These are phyloP conservation scores for Basidiobolus meristosporus DNA, from an alignment of 371 early-diverging fungal genomes.

Conservation along the genomic window DNA sequence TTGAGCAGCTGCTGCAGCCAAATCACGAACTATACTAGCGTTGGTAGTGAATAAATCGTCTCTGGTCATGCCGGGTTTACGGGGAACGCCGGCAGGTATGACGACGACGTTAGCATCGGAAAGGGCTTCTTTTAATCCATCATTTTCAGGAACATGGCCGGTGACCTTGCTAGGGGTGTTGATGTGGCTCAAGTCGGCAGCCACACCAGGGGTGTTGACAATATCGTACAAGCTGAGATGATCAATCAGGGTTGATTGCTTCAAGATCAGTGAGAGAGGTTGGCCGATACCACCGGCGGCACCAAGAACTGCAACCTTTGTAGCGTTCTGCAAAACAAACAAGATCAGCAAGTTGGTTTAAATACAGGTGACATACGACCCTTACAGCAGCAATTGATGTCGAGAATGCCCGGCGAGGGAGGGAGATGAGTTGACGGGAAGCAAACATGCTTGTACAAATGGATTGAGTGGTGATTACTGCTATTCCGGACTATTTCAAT, in stretches of 20 bases:
- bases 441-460: too few species aligned
- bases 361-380: background rate
- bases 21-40: constrained; percentile 65
- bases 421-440: too few species aligned
- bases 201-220: constrained; percentile 53
- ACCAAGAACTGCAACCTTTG: constrained; percentile 44
- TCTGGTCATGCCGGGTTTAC: constrained; percentile 86
- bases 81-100: constrained; percentile 85
- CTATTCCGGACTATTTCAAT: too few species aligned
- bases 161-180: constrained; percentile 38
- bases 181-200: constrained; percentile 58
- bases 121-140: constrained; percentile 41
- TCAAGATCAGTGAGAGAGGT: constrained; percentile 71
- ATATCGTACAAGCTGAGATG: constrained; percentile 56
- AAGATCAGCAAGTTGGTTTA: background rate
- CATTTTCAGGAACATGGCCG: constrained; percentile 24
- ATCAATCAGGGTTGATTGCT: constrained; percentile 40
- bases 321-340: background rate
- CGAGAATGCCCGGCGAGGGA: too few species aligned
- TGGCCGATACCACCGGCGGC: constrained; percentile 89
- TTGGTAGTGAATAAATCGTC: constrained; percentile 77
- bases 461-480: too few species aligned
- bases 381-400: background rate
- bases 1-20: constrained; percentile 62
- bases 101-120: constrained; percentile 61